A percentile compares a stretch with the other conserved stretches of the same genome.
phyloP scores from a whole-genome alignment of 1,284 basidiomycete species.

The Porphyrellus sp. region DNA sequence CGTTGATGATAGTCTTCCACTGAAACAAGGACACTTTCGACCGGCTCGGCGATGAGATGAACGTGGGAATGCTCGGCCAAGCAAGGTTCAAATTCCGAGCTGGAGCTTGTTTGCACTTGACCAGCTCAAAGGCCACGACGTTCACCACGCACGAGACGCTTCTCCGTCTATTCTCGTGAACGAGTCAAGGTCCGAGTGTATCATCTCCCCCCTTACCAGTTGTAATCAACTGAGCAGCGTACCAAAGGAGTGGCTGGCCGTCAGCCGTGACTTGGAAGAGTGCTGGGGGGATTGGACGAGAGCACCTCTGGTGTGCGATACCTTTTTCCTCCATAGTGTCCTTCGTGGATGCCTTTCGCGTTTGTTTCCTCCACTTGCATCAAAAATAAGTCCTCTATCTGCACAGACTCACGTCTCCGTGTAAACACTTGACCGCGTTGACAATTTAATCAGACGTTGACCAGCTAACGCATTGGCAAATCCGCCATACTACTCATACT shows the following conservation, averaged over 20 bases:
- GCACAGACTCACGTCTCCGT: not conserved
- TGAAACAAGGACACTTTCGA: no score
- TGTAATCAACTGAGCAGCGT: conserved; percentile 18
- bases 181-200: no score
- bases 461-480: no score
- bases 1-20: no score
- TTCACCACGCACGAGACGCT: no score
- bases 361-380: not conserved
- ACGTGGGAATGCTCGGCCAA: not conserved
- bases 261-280: not conserved
- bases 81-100: not conserved
- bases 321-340: conserved; percentile 13
- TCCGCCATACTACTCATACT: no score
- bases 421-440: no score
- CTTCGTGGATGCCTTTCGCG: conserved; percentile 12
- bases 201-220: conserved; percentile 15
- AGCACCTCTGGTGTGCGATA: not conserved
- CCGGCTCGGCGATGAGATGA: no score
- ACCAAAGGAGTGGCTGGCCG: not conserved
- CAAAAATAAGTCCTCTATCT: conserved; percentile 1
- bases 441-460: no score
- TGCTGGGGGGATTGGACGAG: conserved; percentile 2
- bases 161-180: no score
- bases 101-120: not conserved
- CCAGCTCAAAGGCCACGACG: no score